Evolutionary conservation across 108 stramenopile species (phyloP), one percentile per base, ranked within the genome.

Genomic region (Nitzschia sp.): DNA sequence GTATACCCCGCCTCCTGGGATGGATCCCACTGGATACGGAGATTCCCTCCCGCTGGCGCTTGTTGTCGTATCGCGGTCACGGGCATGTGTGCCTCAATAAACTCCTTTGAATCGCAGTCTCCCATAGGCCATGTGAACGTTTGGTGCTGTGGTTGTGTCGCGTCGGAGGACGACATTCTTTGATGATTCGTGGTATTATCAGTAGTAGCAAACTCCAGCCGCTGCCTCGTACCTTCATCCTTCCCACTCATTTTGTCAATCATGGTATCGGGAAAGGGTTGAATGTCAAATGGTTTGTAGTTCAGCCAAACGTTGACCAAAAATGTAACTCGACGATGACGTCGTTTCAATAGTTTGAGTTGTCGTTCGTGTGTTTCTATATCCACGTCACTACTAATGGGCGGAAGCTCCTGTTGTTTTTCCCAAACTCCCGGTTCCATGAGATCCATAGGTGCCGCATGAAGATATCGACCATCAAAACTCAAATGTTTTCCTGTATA

Each of bases 231-330:
- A 11, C 1, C 36, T 55, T 66, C 45, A 4, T 69, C 50, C 5
- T 1, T 36, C 2, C 76, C 72, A 45, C 83, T 91, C 71, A 94
- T 59, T 54, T 94, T 88, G 36, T 73, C 70, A 17, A 86, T 64
- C 77, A 92, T 76, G 11, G 77, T 80, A 27, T 86, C 80, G 13
- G 90, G 89, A 41, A 96, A 81, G 36, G 71, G 75, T 23, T 89
- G 61, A 28, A 88, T 82, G 69, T 93, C 71, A 48, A 88, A 80
- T 11, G 96, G 93, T 29, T 72, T 72, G 61, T 93, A 86, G 62
- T 97, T 89, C 5, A 97, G 76, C 96, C 96, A 97, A 5, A 97
- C 81, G 63, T 97, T 97, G 38, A 95, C 96, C 32, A 97, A 58
- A 66, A 97, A 95, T 21, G 96, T 97, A 13, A 93, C 79, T 29